Base-by-base conservation (phyloP, 2,329 filamentous ascomycete genomes). In the Pestalotiopsis sp. region DNA sequence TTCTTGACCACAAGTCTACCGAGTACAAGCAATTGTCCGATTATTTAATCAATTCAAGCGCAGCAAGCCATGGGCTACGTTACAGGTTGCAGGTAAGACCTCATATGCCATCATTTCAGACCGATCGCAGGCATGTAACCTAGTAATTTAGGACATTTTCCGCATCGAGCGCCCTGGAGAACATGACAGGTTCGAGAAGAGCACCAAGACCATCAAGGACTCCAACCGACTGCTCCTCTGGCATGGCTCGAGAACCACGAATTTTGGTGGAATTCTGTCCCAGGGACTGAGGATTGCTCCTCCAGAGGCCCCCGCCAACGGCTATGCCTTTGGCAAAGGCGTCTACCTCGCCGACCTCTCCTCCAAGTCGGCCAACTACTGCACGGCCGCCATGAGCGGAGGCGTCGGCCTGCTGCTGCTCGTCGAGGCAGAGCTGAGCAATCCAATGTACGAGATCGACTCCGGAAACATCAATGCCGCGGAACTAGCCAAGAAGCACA, bases 301-400 rank as follows among this genome's bases (percentile, higher is more conserved):
- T 0, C 91, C 91, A 0, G 90, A 70, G n/a, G 61, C 61, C 0
- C 61, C 49, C 7, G 66, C 90, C 0, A 87, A 85, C 14, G 92
- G 92, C 1, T 94, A 94, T 81, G 94, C 94, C 90, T 96, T 96
- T 73, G 93, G 91, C 68, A 95, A 95, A 79, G 93, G 93, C 58
- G 91, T 96, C 63, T 96, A 96, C 77, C 87, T 96, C 1, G 93
- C 93, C 2, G 93, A 95, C 75, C 93, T 94, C 84, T 91, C 89
- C 0, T 91, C 88, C 77, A 96, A 96, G 79, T 93, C 90, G 1
- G 92, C 93, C 17, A 88, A 89, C 74, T 96, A 96, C 81, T 95
- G 92, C 77, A 85, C 80, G 65, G 78, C 88, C 0, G 78, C 80
- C 72, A 85, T 83, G 70, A 92, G 91, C 25, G 86, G 85, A 14